Evolutionary conservation across 768 basidiomycete genomes (phyloP), one percentile per base, ranked within the genome.

Genomic region (Calvatia gigantea): DNA sequence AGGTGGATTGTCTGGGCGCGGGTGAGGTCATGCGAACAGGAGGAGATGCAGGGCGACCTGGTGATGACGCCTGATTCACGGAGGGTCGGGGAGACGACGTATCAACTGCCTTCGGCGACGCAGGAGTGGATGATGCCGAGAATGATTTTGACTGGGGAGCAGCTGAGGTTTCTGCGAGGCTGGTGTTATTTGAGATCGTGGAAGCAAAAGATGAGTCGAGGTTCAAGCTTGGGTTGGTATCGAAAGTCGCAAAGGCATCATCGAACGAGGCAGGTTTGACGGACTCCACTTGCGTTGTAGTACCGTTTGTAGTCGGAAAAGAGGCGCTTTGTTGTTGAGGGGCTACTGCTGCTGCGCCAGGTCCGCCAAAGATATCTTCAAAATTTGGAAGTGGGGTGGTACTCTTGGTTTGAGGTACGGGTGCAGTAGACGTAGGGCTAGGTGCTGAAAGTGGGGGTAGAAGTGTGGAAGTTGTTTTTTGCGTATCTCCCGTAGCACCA

Each of bases 1-100:
- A 81, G 0, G 84, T 86, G 6, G 83, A 83, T 6, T 78, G 70
- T 23, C 86, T 82, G 17, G 75, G 71, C 64, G 80, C 84, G 0
- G 89, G 84, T 21, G 87, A 74, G n/a, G 65, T 77, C 19, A 73
- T 64, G 9, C 83, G 83, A 9, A 79, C 75, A 7, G 79, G 79
- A 23, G 83, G 80, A 25, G 83, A 81, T 42, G 64, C 69, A 4
- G 67, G 47, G 27, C 77, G 71, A 28, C 75, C 72, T 2, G 82
- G 78, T 0, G 81, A 78, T n/a, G 61, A 51, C 0, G 77, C 57
- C 44, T 67, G 61, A 58, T 69, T 62, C 15, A 69, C 62, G 29
- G 65, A 58, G 12, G 64, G 62, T 25, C 69, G 70, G 25, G 79
- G 76, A 11, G 79, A 76, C 6, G 70, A 62, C 17, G 73, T 51